A percentile compares a stretch with the other conserved stretches of the same genome.
Evolutionary conservation across 192 early-diverging fungal genomes (phyloP).

Genomic region (Coemansia sp.): DNA sequence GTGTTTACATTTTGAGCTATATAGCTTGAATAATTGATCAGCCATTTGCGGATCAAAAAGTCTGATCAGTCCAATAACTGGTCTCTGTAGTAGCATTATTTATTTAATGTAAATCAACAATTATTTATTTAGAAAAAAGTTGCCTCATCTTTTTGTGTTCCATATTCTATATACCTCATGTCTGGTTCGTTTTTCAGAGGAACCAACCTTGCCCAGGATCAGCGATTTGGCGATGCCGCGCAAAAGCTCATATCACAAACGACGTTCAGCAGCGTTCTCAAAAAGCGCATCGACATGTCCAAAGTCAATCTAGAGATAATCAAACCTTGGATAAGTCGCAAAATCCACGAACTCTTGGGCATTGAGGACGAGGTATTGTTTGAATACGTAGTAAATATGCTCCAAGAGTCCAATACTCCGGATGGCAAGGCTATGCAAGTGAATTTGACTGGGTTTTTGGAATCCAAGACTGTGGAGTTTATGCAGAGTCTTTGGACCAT

Average conservation of each 20-base stretch:
- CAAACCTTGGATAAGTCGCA: conserved; percentile 81
- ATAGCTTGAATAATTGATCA: no score
- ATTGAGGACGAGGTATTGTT: conserved; percentile 94
- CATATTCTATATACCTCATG: conserved; percentile 11
- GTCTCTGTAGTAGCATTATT: no score
- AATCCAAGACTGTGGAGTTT: conserved; percentile 75
- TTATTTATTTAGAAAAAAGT: no score
- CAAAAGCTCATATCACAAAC: conserved; percentile 26
- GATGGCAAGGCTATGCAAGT: conserved; percentile 94
- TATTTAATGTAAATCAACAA: no score
- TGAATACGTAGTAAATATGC: conserved; percentile 79
- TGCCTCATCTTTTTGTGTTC: neutral
- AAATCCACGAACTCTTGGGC: conserved; percentile 72
- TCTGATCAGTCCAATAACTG: no score
- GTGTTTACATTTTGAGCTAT: no score
- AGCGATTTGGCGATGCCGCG: conserved; percentile 42
- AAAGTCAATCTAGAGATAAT: conserved; percentile 89
- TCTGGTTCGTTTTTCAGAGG: conserved; percentile 39
- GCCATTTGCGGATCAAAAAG: no score
- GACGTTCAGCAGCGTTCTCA: conserved; percentile 25
- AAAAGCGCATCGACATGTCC: conserved; percentile 60
- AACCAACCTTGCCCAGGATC: conserved; percentile 47
- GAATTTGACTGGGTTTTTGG: conserved; percentile 91
- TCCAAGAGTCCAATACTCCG: conserved; percentile 70
- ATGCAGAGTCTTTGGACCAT: conserved; percentile 89